A percentile compares a stretch with the other conserved stretches of the same genome.
Evolutionary conservation across 495 filamentous ascomycete genomes (phyloP).

Genomic region (Hyaloscypha bicolor): DNA sequence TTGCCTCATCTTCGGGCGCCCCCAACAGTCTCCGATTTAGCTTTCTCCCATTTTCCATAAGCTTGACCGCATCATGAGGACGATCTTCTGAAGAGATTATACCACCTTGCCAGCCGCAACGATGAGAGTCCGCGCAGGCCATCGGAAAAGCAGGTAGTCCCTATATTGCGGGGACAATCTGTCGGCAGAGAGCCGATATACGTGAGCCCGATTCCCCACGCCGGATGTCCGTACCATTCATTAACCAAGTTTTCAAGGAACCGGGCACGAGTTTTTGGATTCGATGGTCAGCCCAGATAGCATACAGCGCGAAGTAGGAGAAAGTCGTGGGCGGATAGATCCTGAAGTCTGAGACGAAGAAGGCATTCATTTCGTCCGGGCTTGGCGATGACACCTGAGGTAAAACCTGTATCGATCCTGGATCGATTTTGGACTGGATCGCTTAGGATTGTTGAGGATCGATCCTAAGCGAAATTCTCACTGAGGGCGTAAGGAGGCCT

Average conservation of each 20-base stretch:
- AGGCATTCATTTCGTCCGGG: too few species aligned
- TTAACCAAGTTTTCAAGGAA: constrained; percentile 1
- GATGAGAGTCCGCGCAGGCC: constrained; percentile 11
- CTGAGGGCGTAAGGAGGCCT: too few species aligned
- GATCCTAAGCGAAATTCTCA: too few species aligned
- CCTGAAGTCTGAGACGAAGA: constrained; percentile 7
- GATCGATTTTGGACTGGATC: too few species aligned
- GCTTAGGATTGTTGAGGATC: too few species aligned
- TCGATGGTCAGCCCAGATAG: not conserved
- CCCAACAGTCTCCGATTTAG: constrained; percentile 12
- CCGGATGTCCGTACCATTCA: constrained; percentile 7
- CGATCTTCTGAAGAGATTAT: constrained; percentile 11
- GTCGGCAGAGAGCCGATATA: constrained; percentile 1
- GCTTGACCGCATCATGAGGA: constrained; percentile 9
- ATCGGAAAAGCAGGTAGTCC: constrained; percentile 5
- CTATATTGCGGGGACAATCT: not conserved
- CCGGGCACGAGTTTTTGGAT: constrained; percentile 9
- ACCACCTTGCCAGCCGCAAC: constrained; percentile 17
- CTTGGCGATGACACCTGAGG: too few species aligned
- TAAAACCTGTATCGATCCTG: too few species aligned
- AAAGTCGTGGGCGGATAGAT: not conserved
- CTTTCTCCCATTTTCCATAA: constrained; percentile 15
- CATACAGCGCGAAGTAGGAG: constrained; percentile 2
- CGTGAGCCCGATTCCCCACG: not conserved
- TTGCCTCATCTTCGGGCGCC: constrained; percentile 12